Evolutionary conservation across 2,329 filamentous ascomycete species (phyloP).

Genomic region (Calonectria pseudoturangicola): DNA sequence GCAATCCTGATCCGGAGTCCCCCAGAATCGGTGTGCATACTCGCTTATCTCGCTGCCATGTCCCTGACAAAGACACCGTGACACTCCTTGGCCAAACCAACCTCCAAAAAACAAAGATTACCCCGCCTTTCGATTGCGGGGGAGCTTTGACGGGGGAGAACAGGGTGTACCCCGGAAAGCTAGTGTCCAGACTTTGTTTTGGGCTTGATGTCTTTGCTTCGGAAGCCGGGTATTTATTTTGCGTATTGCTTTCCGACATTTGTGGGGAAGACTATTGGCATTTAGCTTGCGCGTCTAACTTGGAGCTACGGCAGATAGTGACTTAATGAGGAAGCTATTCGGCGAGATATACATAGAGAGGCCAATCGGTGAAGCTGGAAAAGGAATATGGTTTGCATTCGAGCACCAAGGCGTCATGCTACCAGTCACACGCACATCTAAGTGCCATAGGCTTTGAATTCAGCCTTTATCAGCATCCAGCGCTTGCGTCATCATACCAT

Average conservation of each 20-base stretch:
- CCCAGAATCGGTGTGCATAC: neutral
- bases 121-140: neutral
- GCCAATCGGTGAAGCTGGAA: neutral
- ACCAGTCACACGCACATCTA: too few species aligned
- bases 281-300: neutral
- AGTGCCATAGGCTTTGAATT: too few species aligned
- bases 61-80: neutral
- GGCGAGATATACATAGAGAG: neutral
- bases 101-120: neutral
- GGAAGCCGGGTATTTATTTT: conserved; percentile 17
- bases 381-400: too few species aligned
- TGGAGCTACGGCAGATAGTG: neutral
- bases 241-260: neutral
- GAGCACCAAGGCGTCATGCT: too few species aligned
- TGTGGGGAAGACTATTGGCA: neutral
- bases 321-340: neutral
- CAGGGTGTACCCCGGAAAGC: neutral
- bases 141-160: neutral
- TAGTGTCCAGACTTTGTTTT: neutral
- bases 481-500: too few species aligned
- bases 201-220: neutral
- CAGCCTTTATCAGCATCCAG: too few species aligned
- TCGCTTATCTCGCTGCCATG: neutral
- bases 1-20: neutral
- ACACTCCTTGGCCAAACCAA: neutral